A percentile compares a stretch with the other conserved stretches of the same genome.
Conservation (phyloP, 2,329 filamentous ascomycete species). For the Sporothrix protearum region DNA sequence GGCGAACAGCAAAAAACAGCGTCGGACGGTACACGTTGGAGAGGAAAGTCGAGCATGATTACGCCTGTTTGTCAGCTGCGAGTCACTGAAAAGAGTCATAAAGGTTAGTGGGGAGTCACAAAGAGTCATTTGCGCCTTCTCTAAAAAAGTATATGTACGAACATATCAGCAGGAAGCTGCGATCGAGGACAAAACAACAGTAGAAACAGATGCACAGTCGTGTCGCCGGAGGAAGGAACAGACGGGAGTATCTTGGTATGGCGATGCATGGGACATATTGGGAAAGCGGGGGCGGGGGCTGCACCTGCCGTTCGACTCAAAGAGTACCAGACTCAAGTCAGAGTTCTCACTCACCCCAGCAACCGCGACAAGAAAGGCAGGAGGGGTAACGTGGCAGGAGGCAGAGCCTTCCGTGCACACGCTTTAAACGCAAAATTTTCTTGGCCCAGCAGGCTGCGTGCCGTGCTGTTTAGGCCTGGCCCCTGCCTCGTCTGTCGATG, state of each 20-base stretch:
- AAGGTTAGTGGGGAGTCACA: background rate
- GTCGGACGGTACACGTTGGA: background rate
- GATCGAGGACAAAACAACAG: background rate
- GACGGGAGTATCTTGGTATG: background rate
- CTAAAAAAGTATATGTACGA: background rate
- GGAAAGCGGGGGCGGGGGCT: slow-evolving; percentile 27
- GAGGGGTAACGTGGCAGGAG: background rate
- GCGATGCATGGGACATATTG: slow-evolving; percentile 11
- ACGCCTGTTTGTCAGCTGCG: background rate
- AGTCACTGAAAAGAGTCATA: slow-evolving; percentile 1
- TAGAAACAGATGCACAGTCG: background rate
- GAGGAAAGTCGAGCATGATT: background rate
- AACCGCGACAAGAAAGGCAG: background rate
- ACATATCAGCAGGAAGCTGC: background rate
- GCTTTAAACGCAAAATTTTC: background rate
- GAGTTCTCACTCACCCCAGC: slow-evolving; percentile 7
- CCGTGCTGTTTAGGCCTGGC: background rate
- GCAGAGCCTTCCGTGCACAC: slow-evolving; percentile 3
- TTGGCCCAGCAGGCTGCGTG: background rate
- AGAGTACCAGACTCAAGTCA: no score
- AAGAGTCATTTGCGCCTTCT: slow-evolving; percentile 1
- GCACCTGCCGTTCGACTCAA: slow-evolving; percentile 12
- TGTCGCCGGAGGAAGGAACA: background rate
- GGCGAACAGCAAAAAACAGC: background rate
- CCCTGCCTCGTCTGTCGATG: background rate